These are phyloP conservation scores for Suillus subluteus DNA, from an alignment of 768 basidiomycete species.

Conservation along the genomic window DNA sequence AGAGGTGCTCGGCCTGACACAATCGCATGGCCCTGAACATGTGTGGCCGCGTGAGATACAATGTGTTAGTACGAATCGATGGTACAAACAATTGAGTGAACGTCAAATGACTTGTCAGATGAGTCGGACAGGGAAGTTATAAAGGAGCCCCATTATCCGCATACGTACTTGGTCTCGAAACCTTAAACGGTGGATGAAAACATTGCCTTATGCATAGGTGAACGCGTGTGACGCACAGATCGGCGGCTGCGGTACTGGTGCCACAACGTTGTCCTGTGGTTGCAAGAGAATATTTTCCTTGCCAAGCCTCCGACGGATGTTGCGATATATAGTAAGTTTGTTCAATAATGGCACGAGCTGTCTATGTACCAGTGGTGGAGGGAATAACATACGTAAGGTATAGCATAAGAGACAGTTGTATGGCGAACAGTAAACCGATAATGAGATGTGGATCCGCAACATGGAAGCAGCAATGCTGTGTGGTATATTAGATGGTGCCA, in stretches of 20 bases:
- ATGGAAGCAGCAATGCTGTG: constrained; percentile 2
- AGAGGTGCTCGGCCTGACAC: not conserved
- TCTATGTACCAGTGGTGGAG: constrained; percentile 1
- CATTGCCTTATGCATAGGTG: not conserved
- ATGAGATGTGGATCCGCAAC: constrained; percentile 5
- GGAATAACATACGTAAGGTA: constrained; percentile 27
- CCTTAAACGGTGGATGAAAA: not conserved
- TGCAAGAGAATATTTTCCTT: not conserved
- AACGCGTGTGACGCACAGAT: constrained; percentile 3
- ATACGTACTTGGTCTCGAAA: not conserved
- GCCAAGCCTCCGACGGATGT: not conserved
- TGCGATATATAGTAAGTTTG: not conserved
- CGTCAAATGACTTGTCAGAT: constrained; percentile 1
- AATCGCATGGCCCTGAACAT: not conserved
- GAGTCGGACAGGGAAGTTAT: not conserved
- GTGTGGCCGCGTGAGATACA: constrained; percentile 8
- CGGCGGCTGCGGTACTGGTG: not conserved
- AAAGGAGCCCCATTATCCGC: not conserved
- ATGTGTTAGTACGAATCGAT: not conserved
- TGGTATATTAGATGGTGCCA: constrained; percentile 50
- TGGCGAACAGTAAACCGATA: constrained; percentile 23
- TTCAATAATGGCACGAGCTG: constrained; percentile 1
- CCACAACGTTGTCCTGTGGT: not conserved
- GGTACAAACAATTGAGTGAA: not conserved
- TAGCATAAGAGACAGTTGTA: constrained; percentile 26